Evolutionary conservation across 2,329 filamentous ascomycete species (phyloP), one percentile per base, ranked within the genome.

Genomic region (Colletotrichum sp.): DNA sequence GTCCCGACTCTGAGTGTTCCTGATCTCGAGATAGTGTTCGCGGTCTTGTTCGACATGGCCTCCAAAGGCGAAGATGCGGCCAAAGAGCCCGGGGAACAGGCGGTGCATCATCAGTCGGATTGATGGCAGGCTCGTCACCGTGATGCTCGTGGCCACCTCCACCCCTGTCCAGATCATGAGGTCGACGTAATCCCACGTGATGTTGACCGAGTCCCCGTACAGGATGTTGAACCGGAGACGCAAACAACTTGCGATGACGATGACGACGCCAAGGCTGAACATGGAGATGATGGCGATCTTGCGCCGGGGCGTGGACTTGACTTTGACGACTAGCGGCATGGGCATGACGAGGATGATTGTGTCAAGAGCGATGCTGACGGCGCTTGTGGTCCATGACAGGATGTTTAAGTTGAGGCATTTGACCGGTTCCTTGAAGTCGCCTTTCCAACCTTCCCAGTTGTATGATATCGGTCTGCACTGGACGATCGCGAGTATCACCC

Each of bases 361-460:
- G 76, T 90, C 89, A 28, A 88, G 83, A 5, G 81, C 81, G 16
- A 89, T 88, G 73, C 88, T 87, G 62, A 89, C n/a, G 5, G 59
- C 71, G n/a, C 66, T 74, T 5, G 26, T 44, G 18, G 30, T 26
- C 71, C 71, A 70, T 9, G 66, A 74, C 3, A 74, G 39, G 32
- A 70, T 8, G n/a, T 70, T 74, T 9, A 74, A n/a, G 30, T 74
- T 64, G 2, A 74, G 1, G 30, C 71, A 74, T 16, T 59, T 36
- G 2, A 57, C 66, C 7, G 57, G 66, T 15, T 59, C 66, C 18
- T 39, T 10, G 32, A 70, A 69, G 15, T 74, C 71, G 3, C 71
- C 71, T 26, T 64, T 74, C 71, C 71, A 74, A 5, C 71, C 71
- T 6, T 74, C 57, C 71, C 71, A 74, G 57, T 70, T 74, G n/a